Base-by-base conservation (phyloP, 2,329 filamentous ascomycete species). In the Ophiocordyceps unilateralis region DNA sequence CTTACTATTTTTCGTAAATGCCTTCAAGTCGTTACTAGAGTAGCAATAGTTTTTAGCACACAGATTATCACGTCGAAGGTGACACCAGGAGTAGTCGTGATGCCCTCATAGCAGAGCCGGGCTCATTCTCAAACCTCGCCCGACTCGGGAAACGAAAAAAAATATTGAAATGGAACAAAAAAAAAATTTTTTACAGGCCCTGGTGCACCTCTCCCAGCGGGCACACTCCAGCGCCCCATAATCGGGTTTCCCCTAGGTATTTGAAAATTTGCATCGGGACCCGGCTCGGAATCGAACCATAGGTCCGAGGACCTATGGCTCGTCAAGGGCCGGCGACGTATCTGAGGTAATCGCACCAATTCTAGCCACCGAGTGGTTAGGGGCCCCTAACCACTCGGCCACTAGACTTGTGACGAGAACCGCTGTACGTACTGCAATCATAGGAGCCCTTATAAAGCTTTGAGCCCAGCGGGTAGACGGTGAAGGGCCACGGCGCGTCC, bases 231-330 rank as follows among this genome's bases (percentile, higher is more conserved):
- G 53, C 48, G 51, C 53, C 51, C 49, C 51, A 26, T 26, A 6
- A n/a, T 5, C 52, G 40, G 49, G 54, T 56, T 57, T 55, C 50
- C 51, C 14, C 50, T 42, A 43, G 49, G 45, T 51, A 53, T 46
- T 57, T 52, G n/a, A n/a, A n/a, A 34, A n/a, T 56, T 55, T 55
- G 52, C 52, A 41, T 47, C 41, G 20, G 24, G 40, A 20, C 42
- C 49, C 44, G 37, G 50, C 53, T 54, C 52, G 51, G 47, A 42
- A 28, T 40, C 41, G 23, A 26, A 26, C 23, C 11, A 26, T 26
- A 26, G 23, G 11, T 15, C 28, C 24, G 11, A 15, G 8, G 12
- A 21, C 41, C 38, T 12, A 21, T 38, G 2, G 19, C 7, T 38
- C 36, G 36, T 39, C 40, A 19, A 42, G 46, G 46, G 44, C 45